Evolutionary conservation across 768 basidiomycete genomes (phyloP), one percentile per base, ranked within the genome.

Genomic region (Jaapia argillacea): DNA sequence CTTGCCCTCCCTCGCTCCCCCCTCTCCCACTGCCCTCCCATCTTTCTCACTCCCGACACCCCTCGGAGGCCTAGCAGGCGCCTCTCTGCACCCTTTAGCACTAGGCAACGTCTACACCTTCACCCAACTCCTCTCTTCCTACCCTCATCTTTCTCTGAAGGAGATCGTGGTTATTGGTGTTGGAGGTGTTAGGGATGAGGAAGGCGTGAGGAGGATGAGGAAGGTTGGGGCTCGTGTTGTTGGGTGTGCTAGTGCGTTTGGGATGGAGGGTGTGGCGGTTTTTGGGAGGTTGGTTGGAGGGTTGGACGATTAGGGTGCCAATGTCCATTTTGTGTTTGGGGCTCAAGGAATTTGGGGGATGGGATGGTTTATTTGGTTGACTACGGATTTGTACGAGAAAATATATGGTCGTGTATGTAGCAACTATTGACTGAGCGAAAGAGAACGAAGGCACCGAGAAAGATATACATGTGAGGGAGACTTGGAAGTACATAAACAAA

Each of bases 81-180:
- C 85, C 33, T 59, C 75, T 24, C 59, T 92, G 38, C 89, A 92
- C 56, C 62, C 85, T 0, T 58, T 90, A 7, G 72, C 90, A 18
- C 67, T 93, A 23, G 89, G 89, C 47, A 91, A 83, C 54, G 87
- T 86, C 24, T 69, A 69, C 51, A 67, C 73, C 14, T 81, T 90
- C 55, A 57, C 70, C 12, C 61, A 60, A 31, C 57, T 87, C 36
- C 62, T 89, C 40, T 57, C 58, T 14, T 57, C 62, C 26, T 56
- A 58, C 38, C 65, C 66, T 22, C 67, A 68, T 46, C 49, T 58
- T 3, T 66, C 66, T 0, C 51, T 87, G 28, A 58, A 57, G 23
- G 52, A 63, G 2, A 72, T 89, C 43, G 64, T 65, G 40, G 65
- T 91, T 43, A 73, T 92, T 37, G 90, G 88, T 2, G 81, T 83